Conservation (phyloP, 768 basidiomycete species). For the Trametes coccinea region DNA sequence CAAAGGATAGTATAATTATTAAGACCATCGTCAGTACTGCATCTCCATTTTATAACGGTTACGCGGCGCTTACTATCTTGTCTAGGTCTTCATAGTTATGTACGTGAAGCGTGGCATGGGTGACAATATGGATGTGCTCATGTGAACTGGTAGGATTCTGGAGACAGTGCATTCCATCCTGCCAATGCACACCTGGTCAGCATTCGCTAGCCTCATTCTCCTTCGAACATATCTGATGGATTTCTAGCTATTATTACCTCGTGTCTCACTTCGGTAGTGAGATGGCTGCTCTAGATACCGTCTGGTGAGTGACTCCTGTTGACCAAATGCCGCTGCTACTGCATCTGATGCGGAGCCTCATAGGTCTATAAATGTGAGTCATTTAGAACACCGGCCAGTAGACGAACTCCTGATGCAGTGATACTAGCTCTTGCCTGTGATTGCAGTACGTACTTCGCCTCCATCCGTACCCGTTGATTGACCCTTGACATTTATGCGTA, state of each 20-base stretch:
- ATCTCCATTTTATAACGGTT: not conserved
- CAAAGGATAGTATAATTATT: not conserved
- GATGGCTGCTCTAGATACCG: not conserved
- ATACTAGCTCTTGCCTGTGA: not conserved
- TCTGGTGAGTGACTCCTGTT: not conserved
- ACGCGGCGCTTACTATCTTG: not conserved
- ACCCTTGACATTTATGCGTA: not conserved
- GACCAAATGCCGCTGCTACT: too few relatives aligned
- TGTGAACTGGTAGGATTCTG: not conserved
- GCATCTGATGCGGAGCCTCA: not conserved
- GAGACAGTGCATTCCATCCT: not conserved
- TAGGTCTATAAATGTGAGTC: not conserved
- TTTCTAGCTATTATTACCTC: constrained; percentile 1
- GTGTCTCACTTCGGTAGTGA: not conserved
- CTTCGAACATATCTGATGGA: too few relatives aligned
- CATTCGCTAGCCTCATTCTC: too few relatives aligned
- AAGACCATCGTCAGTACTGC: not conserved
- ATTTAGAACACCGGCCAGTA: too few relatives aligned
- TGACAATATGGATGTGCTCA: too few relatives aligned
- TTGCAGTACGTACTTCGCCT: not conserved
- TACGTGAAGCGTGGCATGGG: not conserved
- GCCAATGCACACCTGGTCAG: constrained; percentile 3
- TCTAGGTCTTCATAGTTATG: not conserved
- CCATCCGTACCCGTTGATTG: not conserved
- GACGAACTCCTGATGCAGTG: not conserved